phyloP scores from a whole-genome alignment of 345 rosid genomes.

The Geranium rotundifolium region DNA sequence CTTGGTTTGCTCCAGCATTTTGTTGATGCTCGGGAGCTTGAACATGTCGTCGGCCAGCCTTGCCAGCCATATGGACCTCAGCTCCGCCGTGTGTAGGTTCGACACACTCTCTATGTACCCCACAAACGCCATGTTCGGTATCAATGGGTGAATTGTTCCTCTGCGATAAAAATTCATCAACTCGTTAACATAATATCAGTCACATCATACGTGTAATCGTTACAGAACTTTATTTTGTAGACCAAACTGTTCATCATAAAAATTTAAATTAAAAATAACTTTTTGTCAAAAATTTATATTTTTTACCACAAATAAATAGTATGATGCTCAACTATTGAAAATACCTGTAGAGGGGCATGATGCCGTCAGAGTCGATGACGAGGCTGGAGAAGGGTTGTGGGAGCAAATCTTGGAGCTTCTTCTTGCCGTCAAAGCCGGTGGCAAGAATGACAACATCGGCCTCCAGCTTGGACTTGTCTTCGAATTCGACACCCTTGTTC shows the following conservation, averaged over 20 bases:
- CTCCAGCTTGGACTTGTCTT: conserved; percentile 31
- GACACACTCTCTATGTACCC: conserved; percentile 51
- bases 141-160: conserved; percentile 46
- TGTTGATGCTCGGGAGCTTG: conserved; percentile 26
- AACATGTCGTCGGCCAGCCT: conserved; percentile 25
- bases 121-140: conserved; percentile 53
- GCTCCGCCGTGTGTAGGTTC: conserved; percentile 40
- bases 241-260: too few species aligned
- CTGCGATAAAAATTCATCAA: too few species aligned
- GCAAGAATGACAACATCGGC: conserved; percentile 52
- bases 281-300: too few species aligned
- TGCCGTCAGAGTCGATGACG: conserved; percentile 19
- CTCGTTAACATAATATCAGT: too few species aligned
- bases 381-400: conserved; percentile 35
- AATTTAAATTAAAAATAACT: background rate
- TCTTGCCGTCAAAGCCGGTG: conserved; percentile 39
- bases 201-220: too few species aligned
- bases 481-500: conserved; percentile 35
- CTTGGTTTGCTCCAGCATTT: conserved; percentile 25
- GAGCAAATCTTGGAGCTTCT: conserved; percentile 31
- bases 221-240: too few species aligned
- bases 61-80: conserved; percentile 46
- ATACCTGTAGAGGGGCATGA: conserved; percentile 58
- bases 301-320: too few species aligned
- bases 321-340: too few species aligned